Evolutionary conservation across 352 stramenopile genomes (phyloP), one percentile per base, ranked within the genome.

Genomic region (Pythium brassicae): DNA sequence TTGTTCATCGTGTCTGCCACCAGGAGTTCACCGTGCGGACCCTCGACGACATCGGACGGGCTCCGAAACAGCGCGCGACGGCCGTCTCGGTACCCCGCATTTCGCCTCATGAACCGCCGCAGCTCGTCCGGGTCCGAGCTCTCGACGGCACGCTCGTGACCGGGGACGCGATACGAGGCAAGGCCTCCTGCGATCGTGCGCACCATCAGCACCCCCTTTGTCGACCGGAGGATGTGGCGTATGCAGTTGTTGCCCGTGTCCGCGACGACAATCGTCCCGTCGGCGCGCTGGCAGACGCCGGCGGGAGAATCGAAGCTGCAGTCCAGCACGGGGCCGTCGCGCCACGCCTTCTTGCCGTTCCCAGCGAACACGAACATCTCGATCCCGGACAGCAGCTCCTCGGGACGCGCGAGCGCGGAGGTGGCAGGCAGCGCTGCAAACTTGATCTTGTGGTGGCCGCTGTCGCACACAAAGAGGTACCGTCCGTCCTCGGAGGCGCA

Each of bases 1-100:
- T 85, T 76, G 49, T 83, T 83, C 72, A 83, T 83, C 3, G 72
- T 83, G 27, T 85, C 74, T 2, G 72, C 70, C 26, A 85, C 69
- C 3, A 85, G 34, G 19, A 85, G 32, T 22, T 76, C 70, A 0
- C 70, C 65, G 51, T 54, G 25, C 7, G 47, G 20, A 0, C 70
- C 68, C 45, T 69, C 58, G 14, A 78, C 50, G 22, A 82, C 20
- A 0, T 57, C 67, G 5, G 55, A 71, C 5, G 74, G 74, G 49
- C 68, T 76, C 53, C 70, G 62, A 53, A 85, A 83, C 23, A 85
- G 53, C 12, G 69, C 66, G 27, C 29, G 64, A 20, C 46, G 50
- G 37, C 72, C 72, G 49, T 74, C 59, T 43, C 61, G 67, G 40
- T 69, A 71, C 0, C 67, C 71, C 48, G 62, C 65, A 35, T 46